Evolutionary conservation across 495 filamentous ascomycete species (phyloP).

Genomic region (Tetracladium marchalianum): DNA sequence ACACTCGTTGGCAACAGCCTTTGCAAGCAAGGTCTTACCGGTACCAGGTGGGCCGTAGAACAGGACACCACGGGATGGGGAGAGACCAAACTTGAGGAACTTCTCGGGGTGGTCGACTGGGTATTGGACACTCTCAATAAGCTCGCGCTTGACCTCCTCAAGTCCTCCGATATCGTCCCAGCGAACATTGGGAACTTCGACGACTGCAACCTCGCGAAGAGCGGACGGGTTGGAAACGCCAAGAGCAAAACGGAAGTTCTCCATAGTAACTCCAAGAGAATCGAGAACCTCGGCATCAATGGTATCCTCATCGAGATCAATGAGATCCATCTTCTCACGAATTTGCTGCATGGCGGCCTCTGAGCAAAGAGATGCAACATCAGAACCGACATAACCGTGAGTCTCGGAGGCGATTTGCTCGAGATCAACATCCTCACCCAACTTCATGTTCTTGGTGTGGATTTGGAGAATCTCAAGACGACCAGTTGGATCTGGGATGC

Average conservation of each 20-base stretch:
- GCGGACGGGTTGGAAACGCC: conserved; percentile 98
- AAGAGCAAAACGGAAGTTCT: conserved; percentile 98
- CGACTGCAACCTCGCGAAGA: conserved; percentile 95
- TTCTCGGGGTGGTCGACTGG: conserved; percentile 99
- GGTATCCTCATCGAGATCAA: conserved; percentile 97
- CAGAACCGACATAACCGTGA: conserved; percentile 97
- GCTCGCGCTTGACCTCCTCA: conserved; percentile 97
- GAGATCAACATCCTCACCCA: conserved; percentile 91
- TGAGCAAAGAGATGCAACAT: conserved; percentile 97
- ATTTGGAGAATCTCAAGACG: conserved; percentile 98
- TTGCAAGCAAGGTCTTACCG: conserved; percentile 98
- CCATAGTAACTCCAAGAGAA: conserved; percentile 97
- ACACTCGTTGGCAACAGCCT: conserved; percentile 98
- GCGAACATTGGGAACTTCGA: conserved; percentile 97
- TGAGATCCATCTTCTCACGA: conserved; percentile 99
- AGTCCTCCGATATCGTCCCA: conserved; percentile 99
- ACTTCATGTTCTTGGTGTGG: conserved; percentile 99
- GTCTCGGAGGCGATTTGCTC: conserved; percentile 96
- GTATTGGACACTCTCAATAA: conserved; percentile 98
- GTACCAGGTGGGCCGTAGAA: conserved; percentile 99
- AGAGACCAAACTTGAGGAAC: conserved; percentile 99
- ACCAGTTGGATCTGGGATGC: conserved; percentile 94
- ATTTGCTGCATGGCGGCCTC: conserved; percentile 99
- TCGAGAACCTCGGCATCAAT: conserved; percentile 98
- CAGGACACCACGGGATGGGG: conserved; percentile 93